Percentiles rank a stretch among this genome's conserved stretches.
Conservation (phyloP, 495 filamentous ascomycete species). For the Jackrogersella minutella region DNA sequence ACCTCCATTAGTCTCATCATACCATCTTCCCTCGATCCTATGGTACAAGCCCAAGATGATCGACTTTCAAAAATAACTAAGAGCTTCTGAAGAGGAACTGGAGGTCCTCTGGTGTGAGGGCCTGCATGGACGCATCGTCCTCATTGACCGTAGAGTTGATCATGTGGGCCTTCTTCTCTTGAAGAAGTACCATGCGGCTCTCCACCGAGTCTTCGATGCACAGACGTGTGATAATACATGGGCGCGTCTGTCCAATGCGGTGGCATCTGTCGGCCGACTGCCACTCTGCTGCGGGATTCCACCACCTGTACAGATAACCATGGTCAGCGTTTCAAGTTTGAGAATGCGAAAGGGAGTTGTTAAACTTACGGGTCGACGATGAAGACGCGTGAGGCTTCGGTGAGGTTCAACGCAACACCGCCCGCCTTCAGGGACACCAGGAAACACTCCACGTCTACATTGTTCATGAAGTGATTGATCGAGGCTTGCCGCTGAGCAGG, state of each 20-base stretch:
- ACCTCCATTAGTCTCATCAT: background rate
- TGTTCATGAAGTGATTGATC: slow-evolving; percentile 93
- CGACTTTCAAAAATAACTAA: slow-evolving; percentile 13
- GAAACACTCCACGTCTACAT: slow-evolving; percentile 90
- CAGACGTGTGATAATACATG: slow-evolving; percentile 91
- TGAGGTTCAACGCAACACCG: slow-evolving; percentile 93
- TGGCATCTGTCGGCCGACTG: slow-evolving; percentile 96
- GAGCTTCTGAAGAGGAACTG: slow-evolving; percentile 88
- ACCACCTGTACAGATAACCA: slow-evolving; percentile 68
- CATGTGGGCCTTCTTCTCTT: slow-evolving; percentile 97
- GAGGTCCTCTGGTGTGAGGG: slow-evolving; percentile 88
- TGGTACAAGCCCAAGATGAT: background rate
- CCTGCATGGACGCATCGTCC: slow-evolving; percentile 86
- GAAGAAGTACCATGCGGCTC: slow-evolving; percentile 88
- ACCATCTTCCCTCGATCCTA: background rate
- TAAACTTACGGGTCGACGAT: slow-evolving; percentile 87
- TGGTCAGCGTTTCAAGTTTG: slow-evolving; percentile 41
- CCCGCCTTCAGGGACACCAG: slow-evolving; percentile 94
- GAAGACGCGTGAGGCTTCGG: slow-evolving; percentile 91
- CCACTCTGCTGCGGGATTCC: slow-evolving; percentile 98
- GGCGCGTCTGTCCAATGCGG: slow-evolving; percentile 92
- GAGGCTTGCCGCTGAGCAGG: slow-evolving; percentile 89
- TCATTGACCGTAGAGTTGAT: slow-evolving; percentile 95
- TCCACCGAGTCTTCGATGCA: slow-evolving; percentile 97
- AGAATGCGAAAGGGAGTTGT: background rate